Percentiles rank a stretch among this genome's conserved stretches.
These are phyloP conservation scores for Amoebophrya sp. DNA, from an alignment of 169 alveolate genomes.

Conservation along the genomic window DNA sequence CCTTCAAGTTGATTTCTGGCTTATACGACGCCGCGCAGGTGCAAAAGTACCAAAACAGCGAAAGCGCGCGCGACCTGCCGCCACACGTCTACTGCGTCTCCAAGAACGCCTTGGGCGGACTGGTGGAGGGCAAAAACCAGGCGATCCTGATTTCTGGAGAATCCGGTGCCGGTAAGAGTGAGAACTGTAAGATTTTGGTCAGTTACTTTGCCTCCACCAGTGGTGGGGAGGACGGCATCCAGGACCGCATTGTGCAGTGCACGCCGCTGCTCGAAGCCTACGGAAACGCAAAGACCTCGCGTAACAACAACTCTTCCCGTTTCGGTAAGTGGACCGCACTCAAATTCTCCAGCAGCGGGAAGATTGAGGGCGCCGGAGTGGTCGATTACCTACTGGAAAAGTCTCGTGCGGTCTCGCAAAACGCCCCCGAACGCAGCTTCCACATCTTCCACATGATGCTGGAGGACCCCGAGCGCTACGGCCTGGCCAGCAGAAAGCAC, in stretches of 20 bases:
- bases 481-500: not conserved
- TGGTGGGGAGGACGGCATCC: not conserved
- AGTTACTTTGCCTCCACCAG: constrained; percentile 41
- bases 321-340: constrained; percentile 92
- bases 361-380: constrained; percentile 63
- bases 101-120: not conserved
- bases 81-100: constrained; percentile 20
- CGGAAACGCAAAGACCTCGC: constrained; percentile 93
- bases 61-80: not conserved
- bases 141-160: constrained; percentile 82
- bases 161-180: constrained; percentile 86
- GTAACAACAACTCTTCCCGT: constrained; percentile 91
- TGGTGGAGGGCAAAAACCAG: constrained; percentile 40
- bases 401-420: constrained; percentile 86
- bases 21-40: not conserved
- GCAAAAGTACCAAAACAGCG: not conserved
- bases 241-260: constrained; percentile 54
- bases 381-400: constrained; percentile 87
- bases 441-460: constrained; percentile 77
- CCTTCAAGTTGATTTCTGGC: not conserved
- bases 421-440: constrained; percentile 79
- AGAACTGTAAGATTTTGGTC: constrained; percentile 63
- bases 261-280: constrained; percentile 94
- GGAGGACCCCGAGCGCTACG: not conserved
- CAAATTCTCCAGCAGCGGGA: constrained; percentile 52